These are phyloP conservation scores for Stentor roeselii DNA, from an alignment of 73 alveolate genomes.

Conservation along the genomic window DNA sequence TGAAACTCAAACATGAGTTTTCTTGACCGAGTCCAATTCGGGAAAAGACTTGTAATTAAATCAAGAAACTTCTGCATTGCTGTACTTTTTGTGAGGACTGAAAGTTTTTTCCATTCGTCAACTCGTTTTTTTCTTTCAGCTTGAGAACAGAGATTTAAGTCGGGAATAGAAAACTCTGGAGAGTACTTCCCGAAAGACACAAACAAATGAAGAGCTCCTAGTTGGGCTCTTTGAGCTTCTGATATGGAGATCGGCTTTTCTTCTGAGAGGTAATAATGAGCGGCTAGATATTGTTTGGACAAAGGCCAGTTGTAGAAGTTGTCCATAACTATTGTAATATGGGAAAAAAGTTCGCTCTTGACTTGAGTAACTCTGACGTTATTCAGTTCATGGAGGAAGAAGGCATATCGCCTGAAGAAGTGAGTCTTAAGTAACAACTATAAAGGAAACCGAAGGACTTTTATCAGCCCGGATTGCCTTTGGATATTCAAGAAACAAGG, in stretches of 20 bases:
- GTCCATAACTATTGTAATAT: background rate
- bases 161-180: background rate
- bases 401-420: too few species aligned
- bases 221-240: slow-evolving; percentile 17
- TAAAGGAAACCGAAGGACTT: too few species aligned
- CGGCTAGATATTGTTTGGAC: slow-evolving; percentile 10
- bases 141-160: background rate
- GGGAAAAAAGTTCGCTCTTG: too few species aligned
- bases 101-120: slow-evolving; percentile 22
- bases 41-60: slow-evolving; percentile 10
- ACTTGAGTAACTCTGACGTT: too few species aligned
- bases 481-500: too few species aligned
- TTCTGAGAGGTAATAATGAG: background rate
- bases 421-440: too few species aligned
- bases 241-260: background rate
- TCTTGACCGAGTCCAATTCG: slow-evolving; percentile 13
- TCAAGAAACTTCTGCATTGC: slow-evolving; percentile 13
- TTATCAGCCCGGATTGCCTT: too few species aligned
- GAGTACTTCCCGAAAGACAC: background rate
- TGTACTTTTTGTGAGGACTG: background rate
- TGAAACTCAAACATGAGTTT: background rate
- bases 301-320: background rate
- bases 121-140: background rate
- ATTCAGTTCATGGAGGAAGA: too few species aligned
- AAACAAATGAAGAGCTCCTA: slow-evolving; percentile 10